Evolutionary conservation across 345 rosid species (phyloP).

Genomic region (Populus tremula): DNA sequence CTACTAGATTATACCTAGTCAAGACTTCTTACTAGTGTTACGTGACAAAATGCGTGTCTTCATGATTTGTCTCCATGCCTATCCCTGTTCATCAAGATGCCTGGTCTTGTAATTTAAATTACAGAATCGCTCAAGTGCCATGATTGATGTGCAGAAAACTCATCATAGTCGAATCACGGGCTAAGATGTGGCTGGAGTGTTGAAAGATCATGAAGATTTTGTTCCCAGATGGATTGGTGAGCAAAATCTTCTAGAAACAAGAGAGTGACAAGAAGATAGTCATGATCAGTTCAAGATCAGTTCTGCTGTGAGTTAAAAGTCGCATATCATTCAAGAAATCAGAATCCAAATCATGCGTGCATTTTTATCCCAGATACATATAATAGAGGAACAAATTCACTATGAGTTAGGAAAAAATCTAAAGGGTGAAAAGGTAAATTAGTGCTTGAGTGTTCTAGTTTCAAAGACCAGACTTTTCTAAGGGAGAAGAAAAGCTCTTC

Average conservation of each 20-base stretch:
- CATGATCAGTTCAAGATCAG: too few species aligned
- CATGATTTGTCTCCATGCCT: neutral
- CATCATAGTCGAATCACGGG: neutral
- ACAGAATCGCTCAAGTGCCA: neutral
- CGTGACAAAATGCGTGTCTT: neutral
- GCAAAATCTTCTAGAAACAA: neutral
- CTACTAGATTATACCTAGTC: neutral
- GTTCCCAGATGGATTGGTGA: neutral
- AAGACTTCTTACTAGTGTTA: neutral
- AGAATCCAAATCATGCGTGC: too few species aligned
- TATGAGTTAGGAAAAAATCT: too few species aligned
- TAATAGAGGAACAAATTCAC: too few species aligned
- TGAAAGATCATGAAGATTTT: neutral
- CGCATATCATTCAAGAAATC: too few species aligned
- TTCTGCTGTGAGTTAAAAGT: too few species aligned
- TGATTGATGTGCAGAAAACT: neutral
- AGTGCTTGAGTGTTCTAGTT: too few species aligned
- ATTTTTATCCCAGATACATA: too few species aligned
- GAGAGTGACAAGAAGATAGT: too few species aligned
- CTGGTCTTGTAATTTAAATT: neutral
- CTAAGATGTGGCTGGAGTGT: neutral
- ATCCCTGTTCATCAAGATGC: conserved; percentile 1
- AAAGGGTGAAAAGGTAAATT: too few species aligned
- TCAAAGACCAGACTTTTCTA: too few species aligned
- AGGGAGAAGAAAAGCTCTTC: too few species aligned